phyloP scores from a whole-genome alignment of 441 rosid genomes.

The Isatis lusitanica region DNA sequence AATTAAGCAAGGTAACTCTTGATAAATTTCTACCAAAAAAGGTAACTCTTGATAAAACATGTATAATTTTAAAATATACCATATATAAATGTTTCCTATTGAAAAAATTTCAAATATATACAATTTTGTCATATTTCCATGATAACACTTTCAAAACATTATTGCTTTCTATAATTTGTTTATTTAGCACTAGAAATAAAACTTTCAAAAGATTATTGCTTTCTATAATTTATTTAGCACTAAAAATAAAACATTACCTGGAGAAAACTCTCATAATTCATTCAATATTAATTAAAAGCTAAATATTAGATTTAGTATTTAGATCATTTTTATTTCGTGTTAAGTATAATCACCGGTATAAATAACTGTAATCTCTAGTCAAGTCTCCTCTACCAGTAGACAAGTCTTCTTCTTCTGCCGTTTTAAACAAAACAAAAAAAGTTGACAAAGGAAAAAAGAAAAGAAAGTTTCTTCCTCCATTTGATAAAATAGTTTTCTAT shows the following conservation, averaged over 20 bases:
- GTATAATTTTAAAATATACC: background rate
- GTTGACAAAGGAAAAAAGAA: background rate
- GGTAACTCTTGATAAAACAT: background rate
- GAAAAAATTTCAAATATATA: background rate
- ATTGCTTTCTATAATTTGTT: background rate
- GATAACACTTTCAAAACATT: background rate
- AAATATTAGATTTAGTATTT: background rate
- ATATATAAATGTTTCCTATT: background rate
- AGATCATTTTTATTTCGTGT: background rate
- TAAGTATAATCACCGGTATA: background rate
- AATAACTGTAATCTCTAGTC: background rate
- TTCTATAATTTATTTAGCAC: background rate
- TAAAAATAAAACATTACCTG: background rate
- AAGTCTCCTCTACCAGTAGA: background rate
- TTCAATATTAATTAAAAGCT: background rate
- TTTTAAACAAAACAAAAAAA: too few species aligned
- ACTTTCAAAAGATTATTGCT: background rate
- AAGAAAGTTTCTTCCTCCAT: background rate
- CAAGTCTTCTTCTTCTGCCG: too few species aligned
- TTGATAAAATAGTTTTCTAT: background rate
- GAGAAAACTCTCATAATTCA: background rate
- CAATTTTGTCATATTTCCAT: background rate
- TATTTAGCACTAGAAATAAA: background rate
- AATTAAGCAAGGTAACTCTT: background rate
- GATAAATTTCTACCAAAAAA: too few species aligned